Conservation (phyloP, 148 eudicot genomes). For the Mesembryanthemum crystallinum region DNA sequence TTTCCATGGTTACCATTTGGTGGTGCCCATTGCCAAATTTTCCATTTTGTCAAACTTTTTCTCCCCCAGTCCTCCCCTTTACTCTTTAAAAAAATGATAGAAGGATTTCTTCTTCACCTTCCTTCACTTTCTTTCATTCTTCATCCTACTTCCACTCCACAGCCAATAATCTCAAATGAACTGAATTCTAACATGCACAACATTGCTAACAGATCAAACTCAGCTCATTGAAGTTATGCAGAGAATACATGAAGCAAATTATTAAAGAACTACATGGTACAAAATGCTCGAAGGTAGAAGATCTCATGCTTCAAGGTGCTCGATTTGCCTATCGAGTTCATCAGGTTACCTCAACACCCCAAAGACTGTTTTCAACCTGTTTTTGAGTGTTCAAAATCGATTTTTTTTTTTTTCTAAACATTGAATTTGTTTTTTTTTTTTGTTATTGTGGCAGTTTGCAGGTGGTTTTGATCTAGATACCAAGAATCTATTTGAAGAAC, state of each 20-base stretch:
- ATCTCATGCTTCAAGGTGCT: conserved; percentile 64
- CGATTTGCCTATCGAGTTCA: conserved; percentile 83
- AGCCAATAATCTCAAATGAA: neutral
- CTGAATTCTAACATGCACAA: neutral
- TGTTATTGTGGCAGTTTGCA: conserved; percentile 48
- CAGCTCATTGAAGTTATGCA: conserved; percentile 58
- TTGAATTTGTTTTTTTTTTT: neutral
- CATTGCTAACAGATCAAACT: conserved; percentile 50
- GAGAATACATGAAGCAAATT: conserved; percentile 57
- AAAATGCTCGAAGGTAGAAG: conserved; percentile 44
- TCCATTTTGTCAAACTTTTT: too few relatives aligned
- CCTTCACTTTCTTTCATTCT: too few relatives aligned
- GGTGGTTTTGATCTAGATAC: conserved; percentile 73
- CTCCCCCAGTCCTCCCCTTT: too few relatives aligned
- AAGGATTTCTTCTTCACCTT: too few relatives aligned
- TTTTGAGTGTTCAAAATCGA: neutral
- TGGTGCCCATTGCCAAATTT: too few relatives aligned
- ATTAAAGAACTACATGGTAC: conserved; percentile 44
- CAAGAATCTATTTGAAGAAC: conserved; percentile 49
- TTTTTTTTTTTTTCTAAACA: neutral
- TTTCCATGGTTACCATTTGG: too few relatives aligned
- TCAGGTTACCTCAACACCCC: conserved; percentile 46
- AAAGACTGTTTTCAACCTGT: neutral
- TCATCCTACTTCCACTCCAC: too few relatives aligned
- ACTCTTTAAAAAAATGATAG: too few relatives aligned